Evolutionary conservation across 2,329 filamentous ascomycete genomes (phyloP), one percentile per base, ranked within the genome.

Genomic region (Ophiocordyceps unilateralis): DNA sequence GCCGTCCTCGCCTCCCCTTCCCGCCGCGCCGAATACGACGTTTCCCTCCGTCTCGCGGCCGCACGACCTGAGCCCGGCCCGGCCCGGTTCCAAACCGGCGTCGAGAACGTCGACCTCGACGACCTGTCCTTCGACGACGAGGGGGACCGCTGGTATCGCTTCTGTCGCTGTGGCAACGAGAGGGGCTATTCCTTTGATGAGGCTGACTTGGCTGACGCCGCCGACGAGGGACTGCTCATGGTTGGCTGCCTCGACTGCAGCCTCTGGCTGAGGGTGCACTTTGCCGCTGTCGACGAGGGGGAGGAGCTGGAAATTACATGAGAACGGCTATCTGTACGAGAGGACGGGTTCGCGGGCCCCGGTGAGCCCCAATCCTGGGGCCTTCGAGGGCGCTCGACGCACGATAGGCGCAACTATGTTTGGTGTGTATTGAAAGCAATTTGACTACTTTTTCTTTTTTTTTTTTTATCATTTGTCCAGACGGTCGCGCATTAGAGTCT

Each of bases 171-270:
- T 56, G 78, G 78, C 34, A 80, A 80, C 54, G 62, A 65, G 26
- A 65, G 68, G 34, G 77, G 77, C 1, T 82, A 74, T 53, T 56
- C 69, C 23, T 70, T 81, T 47, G 60, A 57, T 15, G 77, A 81
- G 57, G 58, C 56, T 9, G 75, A 81, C 53, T 60, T 82, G 41
- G 71, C 76, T 48, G 73, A 71, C 53, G 71, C 68, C 34, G 67
- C 65, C 39, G 70, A 74, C 41, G 64, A 72, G 47, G 71, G 76
- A 9, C 74, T 78, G 53, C 57, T 81, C 40, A 65, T 79, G 55
- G 76, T 82, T 36, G 77, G 74, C 11, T 82, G 78, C 52, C 64
- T 66, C 44, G 77, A 80, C 51, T 82, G 78, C 49, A 81, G 77
- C 53, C 61, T 82, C 39, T 81, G 76, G 76, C 56, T 81, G 42